Conservation (phyloP, 2,329 filamentous ascomycete species). For the Pseudogymnoascus sp. region DNA sequence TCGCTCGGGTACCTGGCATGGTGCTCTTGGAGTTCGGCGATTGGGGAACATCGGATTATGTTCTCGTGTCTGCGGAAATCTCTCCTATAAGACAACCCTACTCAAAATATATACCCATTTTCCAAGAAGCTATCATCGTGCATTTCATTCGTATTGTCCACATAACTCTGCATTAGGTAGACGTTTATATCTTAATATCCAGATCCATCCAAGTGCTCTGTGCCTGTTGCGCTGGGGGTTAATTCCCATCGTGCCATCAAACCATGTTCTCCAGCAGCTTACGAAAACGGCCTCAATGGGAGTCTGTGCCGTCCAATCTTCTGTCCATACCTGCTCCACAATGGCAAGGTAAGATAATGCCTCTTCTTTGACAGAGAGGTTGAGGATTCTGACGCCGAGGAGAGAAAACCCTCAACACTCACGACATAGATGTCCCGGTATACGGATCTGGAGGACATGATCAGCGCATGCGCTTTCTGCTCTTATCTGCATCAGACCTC, state of each 20-base stretch:
- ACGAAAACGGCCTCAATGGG: conserved; percentile 27
- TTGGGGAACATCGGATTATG: not conserved
- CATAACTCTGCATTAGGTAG: not conserved
- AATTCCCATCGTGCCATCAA: not conserved
- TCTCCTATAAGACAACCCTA: not conserved
- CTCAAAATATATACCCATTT: conserved; percentile 8
- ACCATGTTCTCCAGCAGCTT: conserved; percentile 30
- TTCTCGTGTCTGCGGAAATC: not conserved
- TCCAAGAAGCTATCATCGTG: not conserved
- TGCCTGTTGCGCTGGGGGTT: not conserved
- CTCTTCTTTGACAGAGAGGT: not conserved
- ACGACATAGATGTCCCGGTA: conserved; percentile 27
- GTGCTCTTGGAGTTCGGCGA: not conserved
- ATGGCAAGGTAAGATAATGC: conserved; percentile 26
- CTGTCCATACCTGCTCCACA: conserved; percentile 19
- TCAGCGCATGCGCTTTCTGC: conserved; percentile 22
- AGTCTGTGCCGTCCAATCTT: conserved; percentile 22
- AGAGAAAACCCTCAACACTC: conserved; percentile 24
- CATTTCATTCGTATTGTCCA: not conserved
- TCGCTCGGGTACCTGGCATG: not conserved
- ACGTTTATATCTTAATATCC: not conserved
- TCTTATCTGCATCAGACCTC: conserved; percentile 25
- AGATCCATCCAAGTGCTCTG: not conserved
- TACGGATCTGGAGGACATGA: not conserved
- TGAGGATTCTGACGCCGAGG: not conserved